A percentile compares a stretch with the other conserved stretches of the same genome.
Conservation (phyloP, 768 basidiomycete species). For the Pisolithus orientalis region DNA sequence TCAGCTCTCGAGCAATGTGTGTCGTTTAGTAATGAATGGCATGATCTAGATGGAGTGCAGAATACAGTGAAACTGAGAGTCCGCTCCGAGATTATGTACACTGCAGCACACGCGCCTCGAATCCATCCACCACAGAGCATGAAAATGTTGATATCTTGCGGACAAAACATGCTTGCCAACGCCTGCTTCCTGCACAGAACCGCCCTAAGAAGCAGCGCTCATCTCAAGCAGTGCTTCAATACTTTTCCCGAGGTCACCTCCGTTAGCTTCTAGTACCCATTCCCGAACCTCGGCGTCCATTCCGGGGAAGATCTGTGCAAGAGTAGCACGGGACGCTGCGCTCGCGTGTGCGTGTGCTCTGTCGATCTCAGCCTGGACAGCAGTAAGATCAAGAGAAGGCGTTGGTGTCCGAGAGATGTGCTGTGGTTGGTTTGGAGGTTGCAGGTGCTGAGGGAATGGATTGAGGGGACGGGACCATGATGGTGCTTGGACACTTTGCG, state of each 20-base stretch:
- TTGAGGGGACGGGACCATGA: slow-evolving; percentile 8
- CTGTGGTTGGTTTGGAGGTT: slow-evolving; percentile 40
- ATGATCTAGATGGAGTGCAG: neutral
- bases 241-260: slow-evolving; percentile 82
- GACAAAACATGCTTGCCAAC: neutral
- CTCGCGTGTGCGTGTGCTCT: slow-evolving; percentile 67
- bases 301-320: slow-evolving; percentile 83
- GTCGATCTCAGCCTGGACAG: slow-evolving; percentile 74
- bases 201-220: slow-evolving; percentile 27
- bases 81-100: neutral
- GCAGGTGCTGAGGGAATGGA: slow-evolving; percentile 24
- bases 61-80: neutral
- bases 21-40: neutral
- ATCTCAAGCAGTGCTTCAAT: slow-evolving; percentile 85
- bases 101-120: too few relatives aligned
- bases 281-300: slow-evolving; percentile 81
- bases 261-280: slow-evolving; percentile 85
- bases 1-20: too few relatives aligned
- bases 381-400: slow-evolving; percentile 61
- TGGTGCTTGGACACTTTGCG: slow-evolving; percentile 29
- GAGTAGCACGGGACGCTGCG: slow-evolving; percentile 65
- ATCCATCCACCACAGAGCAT: neutral
- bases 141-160: neutral
- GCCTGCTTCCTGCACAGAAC: neutral
- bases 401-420: slow-evolving; percentile 66